Percentiles rank a stretch among this genome's conserved stretches.
Evolutionary conservation across 1,284 basidiomycete species (phyloP).

Genomic region (Trichosporon ovoides): DNA sequence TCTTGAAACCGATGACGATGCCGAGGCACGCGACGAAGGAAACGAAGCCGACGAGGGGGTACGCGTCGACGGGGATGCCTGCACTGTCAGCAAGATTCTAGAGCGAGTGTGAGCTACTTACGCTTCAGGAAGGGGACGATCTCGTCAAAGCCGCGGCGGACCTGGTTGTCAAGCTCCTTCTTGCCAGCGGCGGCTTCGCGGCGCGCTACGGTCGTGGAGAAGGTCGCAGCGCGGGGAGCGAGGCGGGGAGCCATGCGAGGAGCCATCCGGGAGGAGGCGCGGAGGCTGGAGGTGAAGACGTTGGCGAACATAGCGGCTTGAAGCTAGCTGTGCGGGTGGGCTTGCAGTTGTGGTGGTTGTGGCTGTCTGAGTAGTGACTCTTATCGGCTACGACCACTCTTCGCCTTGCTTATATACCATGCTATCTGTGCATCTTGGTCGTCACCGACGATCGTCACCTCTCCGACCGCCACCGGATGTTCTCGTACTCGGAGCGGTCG

Average conservation of each 20-base stretch:
- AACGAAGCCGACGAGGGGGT: constrained; percentile 9
- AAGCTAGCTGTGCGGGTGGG: neutral
- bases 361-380: neutral
- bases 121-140: constrained; percentile 12
- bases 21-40: constrained; percentile 10
- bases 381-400: no score
- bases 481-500: no score
- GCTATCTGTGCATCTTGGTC: no score
- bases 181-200: constrained; percentile 4
- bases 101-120: neutral
- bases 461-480: no score
- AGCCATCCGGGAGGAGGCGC: neutral
- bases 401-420: no score
- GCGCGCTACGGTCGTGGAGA: neutral
- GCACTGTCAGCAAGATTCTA: neutral
- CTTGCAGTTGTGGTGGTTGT: neutral
- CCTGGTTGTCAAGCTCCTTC: constrained; percentile 6
- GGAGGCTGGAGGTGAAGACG: constrained; percentile 3
- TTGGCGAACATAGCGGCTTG: constrained; percentile 8
- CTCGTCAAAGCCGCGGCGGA: constrained; percentile 13
- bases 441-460: no score
- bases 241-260: neutral
- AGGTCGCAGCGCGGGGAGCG: neutral
- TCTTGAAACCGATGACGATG: constrained; percentile 9
- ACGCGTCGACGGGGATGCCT: constrained; percentile 12